Base-by-base conservation (phyloP, 2,329 filamentous ascomycete species). In the Stemphylium vesicarium region DNA sequence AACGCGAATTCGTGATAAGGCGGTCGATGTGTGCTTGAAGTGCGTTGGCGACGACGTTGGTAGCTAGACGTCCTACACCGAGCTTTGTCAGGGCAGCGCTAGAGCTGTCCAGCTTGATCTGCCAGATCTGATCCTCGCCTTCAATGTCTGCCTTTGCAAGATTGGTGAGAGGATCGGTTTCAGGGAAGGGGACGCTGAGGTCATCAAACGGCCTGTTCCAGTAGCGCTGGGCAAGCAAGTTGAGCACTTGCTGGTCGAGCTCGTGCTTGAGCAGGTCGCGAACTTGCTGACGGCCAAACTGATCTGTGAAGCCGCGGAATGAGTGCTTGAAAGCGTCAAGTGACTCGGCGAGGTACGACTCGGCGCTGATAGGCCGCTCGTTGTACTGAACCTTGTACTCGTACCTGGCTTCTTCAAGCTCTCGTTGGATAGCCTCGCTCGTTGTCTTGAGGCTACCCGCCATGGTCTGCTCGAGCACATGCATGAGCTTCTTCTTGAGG, bases 371-470 rank as follows among this genome's bases (percentile, higher is more conserved):
- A 1, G 94, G 92, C 6, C 95, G 88, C 73, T 99, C 95, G 70
- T 99, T 99, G 79, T 99, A 99, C 75, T 99, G 96, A 4, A 99
- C 95, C 75, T 99, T 99, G 82, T 96, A 99, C 76, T 99, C 94
- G 71, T 99, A 99, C 0, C 91, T 94, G 3, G 95, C 93, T 77
- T 99, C 95, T 69, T 97, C 94, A 0, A 99, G 85, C 75, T 99
- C 95, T 73, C 96, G 92, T 58, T 89, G 89, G 63, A 99, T 97
- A 9, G 92, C 92, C 71, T 97, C 92, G 65, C 90, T 91, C 3
- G 95, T 99, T 50, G 87, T 87, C 65, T 95, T 90, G 50, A 99
- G 82, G 68, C 91, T 96, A 31, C 91, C 87, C 24, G 94, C 94
- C 96, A 99, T 99, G 4, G 92, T 97, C 70, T 96, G 90, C 75